A percentile compares a stretch with the other conserved stretches of the same genome.
Conservation (phyloP, 768 basidiomycete species). For the Pholiota conissans region DNA sequence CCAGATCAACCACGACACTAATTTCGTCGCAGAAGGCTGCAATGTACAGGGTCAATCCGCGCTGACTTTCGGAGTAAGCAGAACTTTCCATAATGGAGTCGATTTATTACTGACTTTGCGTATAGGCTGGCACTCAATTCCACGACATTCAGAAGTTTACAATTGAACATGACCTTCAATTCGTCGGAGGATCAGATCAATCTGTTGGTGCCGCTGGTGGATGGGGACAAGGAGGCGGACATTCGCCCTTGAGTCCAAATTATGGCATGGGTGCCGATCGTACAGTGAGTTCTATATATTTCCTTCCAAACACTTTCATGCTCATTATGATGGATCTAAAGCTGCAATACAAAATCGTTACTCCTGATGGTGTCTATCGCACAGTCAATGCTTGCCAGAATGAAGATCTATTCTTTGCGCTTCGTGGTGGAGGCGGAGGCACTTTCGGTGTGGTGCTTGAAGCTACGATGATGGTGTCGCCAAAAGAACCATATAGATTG, state of each 20-base stretch:
- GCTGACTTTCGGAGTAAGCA: conserved; percentile 38
- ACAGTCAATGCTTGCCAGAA: conserved; percentile 50
- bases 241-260: conserved; percentile 41
- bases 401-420: conserved; percentile 53
- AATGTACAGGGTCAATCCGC: conserved; percentile 21
- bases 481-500: conserved; percentile 24
- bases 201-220: conserved; percentile 45
- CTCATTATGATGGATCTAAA: conserved; percentile 12
- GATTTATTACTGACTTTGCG: not conserved
- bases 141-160: conserved; percentile 42
- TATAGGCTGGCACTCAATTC: conserved; percentile 46
- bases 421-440: conserved; percentile 49
- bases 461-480: conserved; percentile 35
- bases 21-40: conserved; percentile 41
- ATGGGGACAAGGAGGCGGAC: conserved; percentile 46
- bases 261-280: conserved; percentile 48
- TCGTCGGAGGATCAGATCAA: conserved; percentile 45
- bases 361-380: conserved; percentile 47
- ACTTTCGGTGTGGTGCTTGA: conserved; percentile 47
- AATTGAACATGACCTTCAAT: conserved; percentile 38
- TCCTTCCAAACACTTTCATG: too few species aligned
- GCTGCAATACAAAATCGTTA: conserved; percentile 54
- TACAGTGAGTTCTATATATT: conserved; percentile 30
- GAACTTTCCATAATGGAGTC: too few species aligned
- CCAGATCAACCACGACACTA: conserved; percentile 34